Evolutionary conservation across 306 rosid genomes (phyloP), one percentile per base, ranked within the genome.

Genomic region (Carpinus fangiana): DNA sequence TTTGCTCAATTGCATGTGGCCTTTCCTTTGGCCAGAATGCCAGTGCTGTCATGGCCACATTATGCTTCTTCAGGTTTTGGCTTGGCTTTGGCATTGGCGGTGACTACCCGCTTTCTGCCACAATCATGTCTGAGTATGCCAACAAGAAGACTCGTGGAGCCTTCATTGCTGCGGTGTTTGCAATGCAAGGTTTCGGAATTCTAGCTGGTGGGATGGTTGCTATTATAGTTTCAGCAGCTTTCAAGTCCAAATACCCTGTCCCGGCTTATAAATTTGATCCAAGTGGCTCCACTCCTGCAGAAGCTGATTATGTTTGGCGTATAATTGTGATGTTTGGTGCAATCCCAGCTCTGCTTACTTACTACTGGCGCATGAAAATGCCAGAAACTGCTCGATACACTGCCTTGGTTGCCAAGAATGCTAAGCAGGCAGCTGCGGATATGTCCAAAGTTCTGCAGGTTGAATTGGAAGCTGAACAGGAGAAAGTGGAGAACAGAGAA

Each of bases 161-260:
- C 2, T 91, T 93, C 70, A 90, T 93, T 17, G 98, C 98, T n/a
- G 96, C 98, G 0, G 98, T 93, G 48, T 93, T 93, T 54, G 98
- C 98, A 14, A 93, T 93, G 98, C 98, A 93, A 74, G 98, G 97
- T 10, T 90, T 93, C 62, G 97, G 98, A 59, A 93, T 93, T 70
- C 66, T 93, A 80, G 83, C 92, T 14, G 98, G 97, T 3, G 97
- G 98, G 17, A 78, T 79, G 76, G 87, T 91, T 69, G 98, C 97
- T 12, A 91, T 93, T 12, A 59, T 85, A 21, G 88, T 92, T 52
- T 89, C 98, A 9, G 65, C 90, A 31, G 68, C 65, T 48, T 93
- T 93, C 73, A 83, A 78, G 12, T 79, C 87, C 2, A 28, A 20
- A 52, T 90, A 73, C 55, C 93, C 92, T n/a, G 79, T 88, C 13